These are phyloP conservation scores for Paecilomyces sp. DNA, from an alignment of 2,329 filamentous ascomycete genomes.

Conservation along the genomic window DNA sequence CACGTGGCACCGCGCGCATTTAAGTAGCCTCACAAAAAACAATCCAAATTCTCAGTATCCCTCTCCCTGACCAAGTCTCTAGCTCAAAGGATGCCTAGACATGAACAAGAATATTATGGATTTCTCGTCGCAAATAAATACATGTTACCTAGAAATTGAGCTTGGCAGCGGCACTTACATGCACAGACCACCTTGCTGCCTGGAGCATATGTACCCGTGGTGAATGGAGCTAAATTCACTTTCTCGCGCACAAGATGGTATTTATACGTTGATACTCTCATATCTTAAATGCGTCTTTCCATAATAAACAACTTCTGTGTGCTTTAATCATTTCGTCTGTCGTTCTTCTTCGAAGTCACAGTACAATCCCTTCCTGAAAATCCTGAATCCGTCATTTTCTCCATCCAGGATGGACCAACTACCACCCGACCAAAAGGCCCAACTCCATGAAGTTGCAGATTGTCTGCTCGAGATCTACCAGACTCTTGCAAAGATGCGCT, in stretches of 20 bases:
- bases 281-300: background rate
- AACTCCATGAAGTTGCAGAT: constrained; percentile 19
- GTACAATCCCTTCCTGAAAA: background rate
- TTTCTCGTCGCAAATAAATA: too few species aligned
- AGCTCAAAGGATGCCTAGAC: too few species aligned
- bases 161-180: background rate
- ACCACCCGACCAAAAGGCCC: background rate
- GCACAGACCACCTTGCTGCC: background rate
- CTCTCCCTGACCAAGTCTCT: too few species aligned
- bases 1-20: too few species aligned
- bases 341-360: background rate
- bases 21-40: too few species aligned
- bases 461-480: constrained; percentile 20
- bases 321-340: background rate
- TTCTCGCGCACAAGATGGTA: background rate
- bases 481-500: constrained; percentile 20
- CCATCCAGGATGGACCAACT: background rate
- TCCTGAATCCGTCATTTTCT: background rate
- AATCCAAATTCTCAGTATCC: too few species aligned
- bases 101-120: too few species aligned
- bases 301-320: background rate
- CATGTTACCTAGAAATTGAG: too few species aligned
- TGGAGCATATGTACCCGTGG: background rate
- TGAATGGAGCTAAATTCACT: background rate
- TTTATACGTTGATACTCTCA: too few species aligned